These are phyloP conservation scores for Hamamelis virginiana DNA, from an alignment of 164 flowering plant species.

Conservation along the genomic window DNA sequence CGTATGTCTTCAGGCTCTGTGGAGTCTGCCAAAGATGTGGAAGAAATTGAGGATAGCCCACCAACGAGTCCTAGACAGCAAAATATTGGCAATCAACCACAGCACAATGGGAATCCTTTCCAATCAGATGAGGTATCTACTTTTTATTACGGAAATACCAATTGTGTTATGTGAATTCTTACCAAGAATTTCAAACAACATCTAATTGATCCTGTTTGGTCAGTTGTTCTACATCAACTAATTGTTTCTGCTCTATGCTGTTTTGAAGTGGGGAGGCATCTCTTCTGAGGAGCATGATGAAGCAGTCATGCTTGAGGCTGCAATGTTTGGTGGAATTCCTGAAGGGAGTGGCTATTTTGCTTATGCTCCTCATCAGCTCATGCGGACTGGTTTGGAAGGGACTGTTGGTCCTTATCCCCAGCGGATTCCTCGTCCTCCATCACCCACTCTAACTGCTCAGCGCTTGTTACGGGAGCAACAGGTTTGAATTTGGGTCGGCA, in stretches of 20 bases:
- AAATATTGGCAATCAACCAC: constrained; percentile 25
- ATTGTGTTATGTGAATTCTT: neutral
- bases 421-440: constrained; percentile 76
- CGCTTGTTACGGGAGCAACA: constrained; percentile 88
- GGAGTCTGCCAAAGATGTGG: constrained; percentile 39
- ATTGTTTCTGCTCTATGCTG: neutral
- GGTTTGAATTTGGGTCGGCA: constrained; percentile 41
- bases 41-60: constrained; percentile 37
- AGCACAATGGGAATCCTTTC: constrained; percentile 41
- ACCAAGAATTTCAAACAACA: neutral
- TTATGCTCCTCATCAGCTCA: constrained; percentile 52
- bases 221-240: neutral
- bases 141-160: neutral
- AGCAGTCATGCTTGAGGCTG: constrained; percentile 99
- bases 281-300: constrained; percentile 97
- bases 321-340: constrained; percentile 92
- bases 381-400: constrained; percentile 31
- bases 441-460: constrained; percentile 84
- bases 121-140: constrained; percentile 62
- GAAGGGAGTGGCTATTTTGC: constrained; percentile 62
- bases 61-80: constrained; percentile 51
- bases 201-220: neutral
- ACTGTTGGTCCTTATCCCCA: constrained; percentile 30
- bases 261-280: constrained; percentile 91
- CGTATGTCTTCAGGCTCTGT: constrained; percentile 36